These are phyloP conservation scores for Cryptococcus deneoformans DNA, from an alignment of 1,284 basidiomycete species.

Conservation along the genomic window DNA sequence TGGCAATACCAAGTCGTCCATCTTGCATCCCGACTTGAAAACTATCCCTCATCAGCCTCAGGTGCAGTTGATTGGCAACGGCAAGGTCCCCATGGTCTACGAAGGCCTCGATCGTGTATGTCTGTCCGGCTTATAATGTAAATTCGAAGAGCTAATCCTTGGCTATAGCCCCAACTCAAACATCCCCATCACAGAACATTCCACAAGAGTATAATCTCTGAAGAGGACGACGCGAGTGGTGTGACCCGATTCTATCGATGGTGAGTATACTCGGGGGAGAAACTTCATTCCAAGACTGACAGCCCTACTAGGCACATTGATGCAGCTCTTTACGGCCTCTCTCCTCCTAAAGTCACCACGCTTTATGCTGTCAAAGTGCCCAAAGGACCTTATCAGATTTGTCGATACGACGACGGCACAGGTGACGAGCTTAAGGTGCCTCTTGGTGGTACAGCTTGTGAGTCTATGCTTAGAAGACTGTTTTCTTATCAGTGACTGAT, in stretches of 20 bases:
- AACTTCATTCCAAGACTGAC: background rate
- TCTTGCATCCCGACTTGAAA: conserved; percentile 79
- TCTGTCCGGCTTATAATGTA: background rate
- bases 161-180: conserved; percentile 51
- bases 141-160: background rate
- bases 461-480: conserved; percentile 38
- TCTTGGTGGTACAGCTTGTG: conserved; percentile 80
- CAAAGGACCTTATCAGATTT: conserved; percentile 61
- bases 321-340: conserved; percentile 81
- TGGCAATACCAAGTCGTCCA: conserved; percentile 65
- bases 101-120: conserved; percentile 68
- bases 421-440: conserved; percentile 78
- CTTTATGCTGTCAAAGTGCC: conserved; percentile 79
- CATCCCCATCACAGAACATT: conserved; percentile 86
- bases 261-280: conserved; percentile 36
- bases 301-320: conserved; percentile 67
- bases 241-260: conserved; percentile 83
- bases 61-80: conserved; percentile 82
- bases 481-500: background rate
- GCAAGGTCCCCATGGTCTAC: conserved; percentile 62
- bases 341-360: conserved; percentile 84
- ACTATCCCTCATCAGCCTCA: conserved; percentile 80
- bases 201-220: conserved; percentile 75
- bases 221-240: conserved; percentile 71
- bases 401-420: conserved; percentile 84